A percentile compares a stretch with the other conserved stretches of the same genome.
Evolutionary conservation across 2,329 filamentous ascomycete species (phyloP).

Genomic region (Colletotrichum cuscutae): DNA sequence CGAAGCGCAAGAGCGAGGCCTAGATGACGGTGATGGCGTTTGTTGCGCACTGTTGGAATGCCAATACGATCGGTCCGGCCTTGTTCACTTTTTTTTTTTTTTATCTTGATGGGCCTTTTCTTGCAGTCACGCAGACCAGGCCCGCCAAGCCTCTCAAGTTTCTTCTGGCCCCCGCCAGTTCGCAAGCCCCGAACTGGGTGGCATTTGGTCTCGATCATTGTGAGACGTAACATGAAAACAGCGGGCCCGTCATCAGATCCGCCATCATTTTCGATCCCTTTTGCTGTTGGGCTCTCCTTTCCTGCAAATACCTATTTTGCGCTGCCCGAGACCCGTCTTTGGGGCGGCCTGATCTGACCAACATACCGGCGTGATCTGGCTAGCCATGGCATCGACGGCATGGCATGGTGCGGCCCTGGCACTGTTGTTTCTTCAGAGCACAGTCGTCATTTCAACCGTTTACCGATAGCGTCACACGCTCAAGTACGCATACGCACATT

Average conservation of each 20-base stretch:
- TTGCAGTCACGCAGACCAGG: constrained; percentile 9
- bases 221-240: constrained; percentile 29
- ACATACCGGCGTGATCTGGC: neutral
- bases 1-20: constrained; percentile 12
- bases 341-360: neutral
- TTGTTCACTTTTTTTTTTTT: constrained; percentile 9
- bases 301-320: neutral
- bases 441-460: neutral
- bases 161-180: constrained; percentile 28
- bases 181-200: constrained; percentile 29
- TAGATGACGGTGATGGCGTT: neutral
- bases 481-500: neutral
- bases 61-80: constrained; percentile 1
- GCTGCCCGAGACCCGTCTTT: constrained; percentile 21
- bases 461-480: neutral
- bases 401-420: neutral
- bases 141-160: constrained; percentile 12
- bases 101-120: constrained; percentile 4
- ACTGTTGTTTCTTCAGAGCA: neutral
- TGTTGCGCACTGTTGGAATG: neutral
- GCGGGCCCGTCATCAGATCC: constrained; percentile 14
- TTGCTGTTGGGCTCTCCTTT: neutral
- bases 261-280: constrained; percentile 17
- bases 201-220: constrained; percentile 20
- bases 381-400: neutral